Evolutionary conservation across 2,329 filamentous ascomycete species (phyloP).

Genomic region (Colletotrichum incanum): DNA sequence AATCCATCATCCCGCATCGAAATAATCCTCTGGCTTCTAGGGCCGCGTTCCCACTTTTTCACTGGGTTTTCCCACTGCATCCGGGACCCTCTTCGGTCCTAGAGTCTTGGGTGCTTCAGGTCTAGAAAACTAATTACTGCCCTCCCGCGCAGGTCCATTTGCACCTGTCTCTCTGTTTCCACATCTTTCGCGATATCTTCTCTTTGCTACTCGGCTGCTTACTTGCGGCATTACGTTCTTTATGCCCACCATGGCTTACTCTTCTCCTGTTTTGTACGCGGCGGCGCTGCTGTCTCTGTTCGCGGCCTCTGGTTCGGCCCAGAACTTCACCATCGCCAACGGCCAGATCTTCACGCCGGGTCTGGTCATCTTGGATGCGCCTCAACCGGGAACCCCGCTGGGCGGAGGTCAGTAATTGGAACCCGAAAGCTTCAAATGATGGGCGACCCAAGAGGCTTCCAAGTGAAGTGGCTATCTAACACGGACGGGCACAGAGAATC

Average conservation of each 20-base stretch:
- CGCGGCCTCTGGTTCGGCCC: constrained; percentile 47
- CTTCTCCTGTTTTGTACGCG: constrained; percentile 21
- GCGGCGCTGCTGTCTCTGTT: constrained; percentile 49
- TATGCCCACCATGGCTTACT: constrained; percentile 27
- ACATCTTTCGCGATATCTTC: neutral
- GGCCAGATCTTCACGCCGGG: constrained; percentile 81
- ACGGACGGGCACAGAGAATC: constrained; percentile 56
- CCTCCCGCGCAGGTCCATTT: constrained; percentile 9
- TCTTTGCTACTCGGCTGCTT: constrained; percentile 26
- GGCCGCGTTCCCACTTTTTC: constrained; percentile 40
- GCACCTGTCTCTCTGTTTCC: constrained; percentile 19
- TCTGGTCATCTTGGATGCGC: constrained; percentile 76
- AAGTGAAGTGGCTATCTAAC: constrained; percentile 30
- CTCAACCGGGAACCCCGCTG: constrained; percentile 75
- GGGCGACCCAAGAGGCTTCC: neutral
- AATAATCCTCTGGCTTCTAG: constrained; percentile 22
- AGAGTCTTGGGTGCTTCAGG: constrained; percentile 40
- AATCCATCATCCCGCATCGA: constrained; percentile 27
- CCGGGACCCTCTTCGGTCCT: constrained; percentile 23
- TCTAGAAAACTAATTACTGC: constrained; percentile 22
- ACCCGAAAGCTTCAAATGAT: neutral
- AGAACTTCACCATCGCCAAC: constrained; percentile 71
- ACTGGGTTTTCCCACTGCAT: constrained; percentile 10
- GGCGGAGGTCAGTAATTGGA: constrained; percentile 69
- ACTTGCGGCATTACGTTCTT: neutral